Evolutionary conservation across 2,329 filamentous ascomycete genomes (phyloP).

Genomic region (Aspergillus unguis): DNA sequence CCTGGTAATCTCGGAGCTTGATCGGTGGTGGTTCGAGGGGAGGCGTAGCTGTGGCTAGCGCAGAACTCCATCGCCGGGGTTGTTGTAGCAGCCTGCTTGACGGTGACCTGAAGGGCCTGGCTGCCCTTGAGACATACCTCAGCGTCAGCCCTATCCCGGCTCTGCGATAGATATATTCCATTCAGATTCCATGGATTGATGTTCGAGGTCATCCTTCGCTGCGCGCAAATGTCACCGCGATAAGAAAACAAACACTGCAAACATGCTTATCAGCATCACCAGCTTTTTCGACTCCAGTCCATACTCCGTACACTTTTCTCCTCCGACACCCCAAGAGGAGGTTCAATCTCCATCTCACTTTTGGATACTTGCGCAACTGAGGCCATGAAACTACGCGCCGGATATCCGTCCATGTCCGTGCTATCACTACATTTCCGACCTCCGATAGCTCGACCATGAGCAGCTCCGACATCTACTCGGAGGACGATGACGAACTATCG

Average conservation of each 20-base stretch:
- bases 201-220: background rate
- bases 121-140: conserved; percentile 13
- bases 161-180: conserved; percentile 30
- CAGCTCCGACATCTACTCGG: conserved; percentile 33
- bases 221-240: background rate
- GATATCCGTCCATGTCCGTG: conserved; percentile 22
- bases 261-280: conserved; percentile 29
- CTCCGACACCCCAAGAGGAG: background rate
- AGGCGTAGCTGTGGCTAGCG: conserved; percentile 16
- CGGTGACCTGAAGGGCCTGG: conserved; percentile 19
- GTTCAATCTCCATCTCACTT: background rate
- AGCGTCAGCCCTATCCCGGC: conserved; percentile 22
- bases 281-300: background rate
- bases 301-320: background rate
- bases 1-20: conserved; percentile 76
- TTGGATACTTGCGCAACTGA: background rate
- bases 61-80: conserved; percentile 23
- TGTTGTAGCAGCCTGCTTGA: conserved; percentile 26
- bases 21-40: conserved; percentile 40
- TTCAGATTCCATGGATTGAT: conserved; percentile 20
- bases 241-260: conserved; percentile 38
- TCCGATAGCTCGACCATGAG: conserved; percentile 50
- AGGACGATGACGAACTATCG: conserved; percentile 21
- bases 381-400: conserved; percentile 24
- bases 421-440: conserved; percentile 38